phyloP scores from a whole-genome alignment of 331 rosid genomes.

The Prunus yedoensis region DNA sequence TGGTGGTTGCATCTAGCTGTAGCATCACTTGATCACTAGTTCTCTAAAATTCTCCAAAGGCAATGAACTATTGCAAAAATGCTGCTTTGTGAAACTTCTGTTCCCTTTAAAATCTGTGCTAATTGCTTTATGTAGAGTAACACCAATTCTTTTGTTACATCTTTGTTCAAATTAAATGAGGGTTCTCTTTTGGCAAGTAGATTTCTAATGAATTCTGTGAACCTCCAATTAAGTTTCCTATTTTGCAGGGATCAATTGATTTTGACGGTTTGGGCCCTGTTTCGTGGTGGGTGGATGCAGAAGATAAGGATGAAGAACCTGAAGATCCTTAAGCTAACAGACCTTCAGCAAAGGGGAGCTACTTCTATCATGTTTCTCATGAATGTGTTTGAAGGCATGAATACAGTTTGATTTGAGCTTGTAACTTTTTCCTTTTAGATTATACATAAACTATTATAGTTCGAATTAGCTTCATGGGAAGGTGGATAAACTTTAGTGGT shows the following conservation, averaged over 20 bases:
- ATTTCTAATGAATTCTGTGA: background rate
- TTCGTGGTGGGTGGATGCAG: background rate
- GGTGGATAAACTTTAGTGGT: background rate
- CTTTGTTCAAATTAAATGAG: background rate
- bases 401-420: background rate
- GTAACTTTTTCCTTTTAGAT: background rate
- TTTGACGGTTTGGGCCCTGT: background rate
- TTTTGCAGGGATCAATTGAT: background rate
- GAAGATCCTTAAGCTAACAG: background rate
- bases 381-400: background rate
- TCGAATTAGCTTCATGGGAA: background rate
- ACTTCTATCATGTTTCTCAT: background rate
- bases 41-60: background rate
- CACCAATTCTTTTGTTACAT: background rate
- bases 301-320: background rate
- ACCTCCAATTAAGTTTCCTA: background rate
- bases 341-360: background rate
- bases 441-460: background rate
- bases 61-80: background rate
- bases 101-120: background rate
- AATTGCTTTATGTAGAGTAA: background rate
- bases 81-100: background rate
- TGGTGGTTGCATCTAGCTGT: background rate
- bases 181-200: background rate
- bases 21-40: background rate